Percentiles rank a stretch among this genome's conserved stretches.
These are phyloP conservation scores for Colletotrichum musae DNA, from an alignment of 2,329 filamentous ascomycete species.

Conservation along the genomic window DNA sequence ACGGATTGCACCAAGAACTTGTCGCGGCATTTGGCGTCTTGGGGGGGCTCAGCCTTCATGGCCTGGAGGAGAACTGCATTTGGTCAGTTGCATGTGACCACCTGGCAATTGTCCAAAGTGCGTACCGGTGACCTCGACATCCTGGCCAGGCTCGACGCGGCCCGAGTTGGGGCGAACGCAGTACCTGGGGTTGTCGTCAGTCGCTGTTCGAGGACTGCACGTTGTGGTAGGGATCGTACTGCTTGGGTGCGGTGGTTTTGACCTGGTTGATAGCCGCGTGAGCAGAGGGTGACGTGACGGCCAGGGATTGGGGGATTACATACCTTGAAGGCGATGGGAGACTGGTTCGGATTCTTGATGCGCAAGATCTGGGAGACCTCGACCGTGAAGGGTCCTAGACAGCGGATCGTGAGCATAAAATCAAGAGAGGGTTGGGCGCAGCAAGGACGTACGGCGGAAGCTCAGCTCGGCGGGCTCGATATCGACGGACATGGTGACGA, in stretches of 20 bases:
- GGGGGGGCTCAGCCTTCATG: conserved; percentile 94
- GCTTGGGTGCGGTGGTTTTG: conserved; percentile 98
- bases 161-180: conserved; percentile 98
- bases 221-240: conserved; percentile 73
- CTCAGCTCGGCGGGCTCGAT: conserved; percentile 92
- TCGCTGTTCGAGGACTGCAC: conserved; percentile 42
- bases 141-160: conserved; percentile 89
- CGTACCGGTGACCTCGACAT: conserved; percentile 93
- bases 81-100: conserved; percentile 45
- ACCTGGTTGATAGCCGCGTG: conserved; percentile 70
- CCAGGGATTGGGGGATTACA: conserved; percentile 40
- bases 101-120: conserved; percentile 37
- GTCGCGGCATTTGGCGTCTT: conserved; percentile 92
- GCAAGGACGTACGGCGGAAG: conserved; percentile 84
- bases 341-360: conserved; percentile 75
- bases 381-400: conserved; percentile 74
- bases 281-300: conserved; percentile 32
- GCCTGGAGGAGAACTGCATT: conserved; percentile 89
- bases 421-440: conserved; percentile 29
- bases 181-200: conserved; percentile 74
- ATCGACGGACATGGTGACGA: conserved; percentile 87
- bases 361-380: conserved; percentile 76
- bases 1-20: conserved; percentile 98
- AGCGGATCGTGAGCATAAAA: conserved; percentile 32
- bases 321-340: conserved; percentile 80